A percentile compares a stretch with the other conserved stretches of the same genome.
Evolutionary conservation across 73 alveolate species (phyloP).

Genomic region (Uronychia setigera): DNA sequence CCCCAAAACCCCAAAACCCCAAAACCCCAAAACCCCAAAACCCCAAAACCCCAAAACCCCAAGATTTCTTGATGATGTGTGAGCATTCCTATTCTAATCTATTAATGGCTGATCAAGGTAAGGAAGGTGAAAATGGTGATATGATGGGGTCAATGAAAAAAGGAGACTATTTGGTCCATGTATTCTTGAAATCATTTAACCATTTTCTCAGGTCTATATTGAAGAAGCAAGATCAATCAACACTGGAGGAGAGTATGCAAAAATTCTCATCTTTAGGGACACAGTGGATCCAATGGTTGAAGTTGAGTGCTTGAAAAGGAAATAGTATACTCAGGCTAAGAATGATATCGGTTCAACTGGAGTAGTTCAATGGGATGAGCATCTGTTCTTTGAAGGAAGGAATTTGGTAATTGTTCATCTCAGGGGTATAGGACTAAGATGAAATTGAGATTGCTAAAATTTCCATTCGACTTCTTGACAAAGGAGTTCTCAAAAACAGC

Average conservation of each 20-base stretch:
- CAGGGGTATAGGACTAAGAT: not conserved
- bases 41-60: too few relatives aligned
- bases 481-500: constrained; percentile 41
- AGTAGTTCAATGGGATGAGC: constrained; percentile 60
- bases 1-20: too few relatives aligned
- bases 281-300: constrained; percentile 86
- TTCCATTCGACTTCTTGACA: constrained; percentile 39
- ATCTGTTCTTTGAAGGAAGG: constrained; percentile 70
- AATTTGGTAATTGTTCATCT: constrained; percentile 25
- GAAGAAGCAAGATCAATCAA: constrained; percentile 72
- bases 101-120: too few relatives aligned
- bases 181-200: constrained; percentile 71
- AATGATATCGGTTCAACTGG: constrained; percentile 70
- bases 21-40: too few relatives aligned
- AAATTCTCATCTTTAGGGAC: not conserved
- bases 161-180: constrained; percentile 79
- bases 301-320: constrained; percentile 45
- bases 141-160: constrained; percentile 57
- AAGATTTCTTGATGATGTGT: too few relatives aligned
- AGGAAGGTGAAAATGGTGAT: too few relatives aligned
- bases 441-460: constrained; percentile 50
- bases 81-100: too few relatives aligned
- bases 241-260: constrained; percentile 36
- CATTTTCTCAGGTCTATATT: constrained; percentile 52
- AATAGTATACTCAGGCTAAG: constrained; percentile 60